These are phyloP conservation scores for Aspergillus coremiiformis DNA, from an alignment of 495 filamentous ascomycete genomes.

Conservation along the genomic window DNA sequence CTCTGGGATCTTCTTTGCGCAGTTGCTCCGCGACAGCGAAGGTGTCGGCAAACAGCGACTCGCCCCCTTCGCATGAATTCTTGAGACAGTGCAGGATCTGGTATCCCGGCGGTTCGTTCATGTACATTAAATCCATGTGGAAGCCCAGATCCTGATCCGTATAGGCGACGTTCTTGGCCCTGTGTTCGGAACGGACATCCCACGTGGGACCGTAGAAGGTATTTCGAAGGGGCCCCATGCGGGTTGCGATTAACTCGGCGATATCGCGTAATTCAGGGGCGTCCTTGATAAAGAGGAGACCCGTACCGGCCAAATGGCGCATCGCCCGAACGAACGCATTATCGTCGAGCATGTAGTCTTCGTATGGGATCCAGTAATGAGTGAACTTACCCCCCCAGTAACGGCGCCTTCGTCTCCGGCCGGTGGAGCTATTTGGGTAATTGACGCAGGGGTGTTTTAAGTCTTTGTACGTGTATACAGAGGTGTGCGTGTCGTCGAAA, in stretches of 20 bases:
- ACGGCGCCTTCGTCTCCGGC: conserved; percentile 1
- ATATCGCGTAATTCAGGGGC: conserved; percentile 57
- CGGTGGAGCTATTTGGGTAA: conserved; percentile 3
- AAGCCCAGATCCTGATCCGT: conserved; percentile 70
- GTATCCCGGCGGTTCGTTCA: conserved; percentile 65
- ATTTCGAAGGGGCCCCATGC: conserved; percentile 67
- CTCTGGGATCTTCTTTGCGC: conserved; percentile 4
- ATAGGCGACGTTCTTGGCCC: conserved; percentile 88
- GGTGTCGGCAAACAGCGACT: conserved; percentile 74
- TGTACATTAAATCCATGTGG: conserved; percentile 92
- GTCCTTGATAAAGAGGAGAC: conserved; percentile 64
- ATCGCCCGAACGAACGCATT: conserved; percentile 47
- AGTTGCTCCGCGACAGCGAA: conserved; percentile 51
- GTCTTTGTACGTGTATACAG: conserved; percentile 31
- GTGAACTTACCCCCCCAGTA: conserved; percentile 30
- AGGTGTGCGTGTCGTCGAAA: conserved; percentile 41
- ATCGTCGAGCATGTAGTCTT: conserved; percentile 58
- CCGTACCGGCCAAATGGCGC: conserved; percentile 46
- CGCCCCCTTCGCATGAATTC: conserved; percentile 66
- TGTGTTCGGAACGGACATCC: conserved; percentile 71
- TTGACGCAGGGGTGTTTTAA: conserved; percentile 13
- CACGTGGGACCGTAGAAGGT: conserved; percentile 87
- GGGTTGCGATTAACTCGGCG: conserved; percentile 57
- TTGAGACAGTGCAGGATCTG: conserved; percentile 83
- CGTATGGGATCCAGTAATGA: conserved; percentile 51